phyloP scores from a whole-genome alignment of 1,139 yeast species.

The Protomyces macrosporus region DNA sequence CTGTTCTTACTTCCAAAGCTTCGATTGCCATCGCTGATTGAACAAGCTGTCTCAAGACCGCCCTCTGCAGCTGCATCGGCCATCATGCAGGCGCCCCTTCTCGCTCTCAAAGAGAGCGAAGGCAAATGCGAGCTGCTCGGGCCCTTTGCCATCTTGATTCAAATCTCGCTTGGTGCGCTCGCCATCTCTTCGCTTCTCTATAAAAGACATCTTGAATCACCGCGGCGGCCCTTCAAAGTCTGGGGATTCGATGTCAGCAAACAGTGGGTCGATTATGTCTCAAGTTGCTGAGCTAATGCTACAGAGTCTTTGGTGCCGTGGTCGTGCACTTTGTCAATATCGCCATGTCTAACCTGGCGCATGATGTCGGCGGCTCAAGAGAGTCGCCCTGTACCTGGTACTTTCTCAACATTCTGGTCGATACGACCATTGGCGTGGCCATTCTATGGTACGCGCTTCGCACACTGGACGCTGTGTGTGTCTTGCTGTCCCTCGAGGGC shows the following conservation, averaged over 20 bases:
- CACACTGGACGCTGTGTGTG: constrained; percentile 48
- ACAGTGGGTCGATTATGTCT: constrained; percentile 72
- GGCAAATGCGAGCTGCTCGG: constrained; percentile 43
- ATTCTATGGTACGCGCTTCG: constrained; percentile 56
- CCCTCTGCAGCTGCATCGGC: too few relatives aligned
- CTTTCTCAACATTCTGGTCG: constrained; percentile 77
- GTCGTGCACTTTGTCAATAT: constrained; percentile 55
- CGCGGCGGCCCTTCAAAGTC: constrained; percentile 15
- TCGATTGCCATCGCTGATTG: too few relatives aligned
- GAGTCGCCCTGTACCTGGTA: constrained; percentile 65
- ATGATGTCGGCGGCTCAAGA: background rate
- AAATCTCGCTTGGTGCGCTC: constrained; percentile 56
- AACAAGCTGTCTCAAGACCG: too few relatives aligned
- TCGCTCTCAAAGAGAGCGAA: background rate
- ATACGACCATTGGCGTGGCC: constrained; percentile 93
- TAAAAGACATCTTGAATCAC: constrained; percentile 49
- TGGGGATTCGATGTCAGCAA: constrained; percentile 72
- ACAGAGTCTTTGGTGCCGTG: constrained; percentile 41
- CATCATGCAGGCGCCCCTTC: background rate
- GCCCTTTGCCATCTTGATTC: constrained; percentile 44
- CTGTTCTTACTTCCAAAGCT: too few relatives aligned
- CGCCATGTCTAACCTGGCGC: constrained; percentile 33
- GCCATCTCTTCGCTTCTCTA: constrained; percentile 68
- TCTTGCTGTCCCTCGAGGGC: constrained; percentile 48
- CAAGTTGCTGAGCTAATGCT: constrained; percentile 63